Conservation (phyloP, 148 eudicot species). For the Drosera capensis region DNA sequence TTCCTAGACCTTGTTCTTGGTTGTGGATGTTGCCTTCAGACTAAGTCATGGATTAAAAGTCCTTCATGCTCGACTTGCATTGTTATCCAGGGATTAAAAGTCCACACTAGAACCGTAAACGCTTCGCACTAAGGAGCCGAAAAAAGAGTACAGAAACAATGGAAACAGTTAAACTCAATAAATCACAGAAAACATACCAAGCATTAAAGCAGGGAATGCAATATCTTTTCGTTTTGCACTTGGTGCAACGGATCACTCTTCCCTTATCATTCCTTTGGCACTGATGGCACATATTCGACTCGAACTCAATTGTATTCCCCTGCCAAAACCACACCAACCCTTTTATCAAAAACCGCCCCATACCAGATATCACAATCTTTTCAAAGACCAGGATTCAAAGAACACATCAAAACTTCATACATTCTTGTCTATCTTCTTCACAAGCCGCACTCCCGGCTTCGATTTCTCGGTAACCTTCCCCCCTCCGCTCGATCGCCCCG, state of each 20-base stretch:
- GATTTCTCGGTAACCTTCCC: background rate
- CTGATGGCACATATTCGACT: conserved; percentile 39
- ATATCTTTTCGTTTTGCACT: conserved; percentile 24
- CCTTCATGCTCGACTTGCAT: no score
- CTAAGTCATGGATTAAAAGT: no score
- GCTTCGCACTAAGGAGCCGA: background rate
- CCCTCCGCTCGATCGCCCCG: background rate
- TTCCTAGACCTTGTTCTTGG: no score
- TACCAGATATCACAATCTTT: background rate
- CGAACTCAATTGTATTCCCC: conserved; percentile 22
- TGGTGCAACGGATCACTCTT: conserved; percentile 27
- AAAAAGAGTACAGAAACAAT: background rate
- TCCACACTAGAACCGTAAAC: background rate
- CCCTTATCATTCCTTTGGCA: conserved; percentile 49
- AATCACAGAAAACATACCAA: conserved; percentile 14
- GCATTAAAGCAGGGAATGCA: conserved; percentile 23
- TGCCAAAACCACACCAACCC: conserved; percentile 1
- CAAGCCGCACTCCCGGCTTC: background rate
- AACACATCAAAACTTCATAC: background rate
- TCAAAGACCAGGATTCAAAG: no score
- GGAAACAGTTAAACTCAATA: background rate
- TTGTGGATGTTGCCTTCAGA: no score
- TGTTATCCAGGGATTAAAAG: no score
- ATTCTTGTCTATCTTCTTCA: background rate
- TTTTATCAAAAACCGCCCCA: background rate